Base-by-base conservation (phyloP, 331 rosid species). In the Phaseolus coccineus region DNA sequence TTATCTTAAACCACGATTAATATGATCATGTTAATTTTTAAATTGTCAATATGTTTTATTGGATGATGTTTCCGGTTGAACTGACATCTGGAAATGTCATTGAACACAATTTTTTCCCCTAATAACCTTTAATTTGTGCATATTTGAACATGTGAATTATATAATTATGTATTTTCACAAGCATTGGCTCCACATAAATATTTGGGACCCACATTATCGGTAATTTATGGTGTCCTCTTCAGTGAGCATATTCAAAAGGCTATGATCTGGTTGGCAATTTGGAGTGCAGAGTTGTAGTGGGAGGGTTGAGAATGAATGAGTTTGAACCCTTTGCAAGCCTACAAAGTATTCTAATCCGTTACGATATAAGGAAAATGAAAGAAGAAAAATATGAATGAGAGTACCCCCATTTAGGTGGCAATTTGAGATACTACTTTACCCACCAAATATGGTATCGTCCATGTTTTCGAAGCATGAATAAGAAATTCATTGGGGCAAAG, bases 201-300 rank as follows among this genome's bases (percentile, higher is more conserved):
- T 2, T 3, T 33, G 1, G 84, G 30, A 70, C 89, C 91, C 86
- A 84, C 90, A 80, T 78, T 83, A 87, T 89, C 84, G 72, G 78
- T 10, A 40, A 58, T 44, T 67, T 63, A 73, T 13, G 79, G 75
- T 71, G 79, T 86, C 78, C 80, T 73, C 84, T 69, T 80, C 50
- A 44, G 79, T 79, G 58, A 86, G 82, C 47, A 68, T 52, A 40
- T 8, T 8, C 22, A 59, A 66, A 79, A 70, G 79, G 76, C 25
- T 50, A 86, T 88, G 77, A 90, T 90, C 81, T 25, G 59, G 96
- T 83, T 91, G 92, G 92, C 83, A 79, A 85, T 51, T 76, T 78
- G 85, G 94, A 85, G 74, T 76, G 82, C 92, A 87, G 4, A 79
- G 83, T 80, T 80, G 44, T 70, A 51, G 47, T 72, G 81, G 39